Evolutionary conservation across 169 alveolate species (phyloP), one percentile per base, ranked within the genome.

Genomic region (Ichthyophthirius multifiliis): DNA sequence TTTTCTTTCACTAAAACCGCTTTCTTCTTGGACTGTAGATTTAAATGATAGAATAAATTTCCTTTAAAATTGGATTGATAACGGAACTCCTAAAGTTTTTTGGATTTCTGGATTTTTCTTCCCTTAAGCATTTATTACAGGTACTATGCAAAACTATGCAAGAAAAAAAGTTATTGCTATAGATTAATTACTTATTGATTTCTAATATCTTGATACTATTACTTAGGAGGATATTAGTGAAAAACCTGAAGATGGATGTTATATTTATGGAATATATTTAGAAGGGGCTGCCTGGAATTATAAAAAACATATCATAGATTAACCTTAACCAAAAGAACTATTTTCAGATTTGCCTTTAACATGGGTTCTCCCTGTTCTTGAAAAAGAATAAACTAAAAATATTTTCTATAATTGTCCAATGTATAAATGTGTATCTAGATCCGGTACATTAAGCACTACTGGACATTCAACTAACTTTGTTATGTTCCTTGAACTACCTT

Each of bases 401-500:
- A 94, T 95, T 4, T 79, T 94, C 76, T 93, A 95, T 84, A 86
- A 88, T 75, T 86, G 97, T 43, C 98, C 98, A 13, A 82, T 95
- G 37, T 96, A 94, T 86, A 96, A 94, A 85, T 97, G 90, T 5
- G 93, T 96, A 31, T 91, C 96, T 63, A 92, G 99, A 83, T 81
- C 93, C 84, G 99, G 99, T 74, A 95, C 99, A 31, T 90, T 96
- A 30, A 90, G 97, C 27, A 96, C 98, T n/a, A 94, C 98, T 13
- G 97, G 98, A 32, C 98, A 97, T 88, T 91, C 97, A 16, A 97
- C 99, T 39, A 97, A 96, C 94, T 96, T 95, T 82, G 98, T 97
- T 16, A 84, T 95, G 84, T 91, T 92, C 87, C 85, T 96, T 23
- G 99, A 96, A 77, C 86, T 95, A 44, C 96, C 98, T 9, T 88